Conservation (phyloP, 805 yeast species). For the Grigorovia transvaalensis region DNA sequence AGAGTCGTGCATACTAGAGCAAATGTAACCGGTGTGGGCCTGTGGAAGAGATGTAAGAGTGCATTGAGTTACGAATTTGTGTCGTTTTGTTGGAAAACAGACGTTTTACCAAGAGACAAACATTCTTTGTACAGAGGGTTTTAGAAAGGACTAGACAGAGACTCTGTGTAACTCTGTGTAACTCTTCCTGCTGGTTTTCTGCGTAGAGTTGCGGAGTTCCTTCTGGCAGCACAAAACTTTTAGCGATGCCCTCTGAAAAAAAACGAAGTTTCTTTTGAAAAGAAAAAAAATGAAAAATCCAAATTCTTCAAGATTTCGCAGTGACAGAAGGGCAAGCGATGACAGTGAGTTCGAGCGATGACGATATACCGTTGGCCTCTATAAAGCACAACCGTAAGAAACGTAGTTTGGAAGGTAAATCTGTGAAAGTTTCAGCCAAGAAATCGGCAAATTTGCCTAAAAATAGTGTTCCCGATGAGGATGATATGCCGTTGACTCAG, state of each 20-base stretch:
- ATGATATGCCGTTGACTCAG: constrained; percentile 1
- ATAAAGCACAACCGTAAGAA: neutral
- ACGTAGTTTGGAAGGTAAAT: neutral
- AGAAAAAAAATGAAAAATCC: neutral
- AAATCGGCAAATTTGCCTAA: neutral
- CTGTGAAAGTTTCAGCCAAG: neutral
- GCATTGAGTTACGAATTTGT: no score
- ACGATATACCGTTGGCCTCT: neutral
- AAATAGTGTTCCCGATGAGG: neutral
- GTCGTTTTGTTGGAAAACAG: no score
- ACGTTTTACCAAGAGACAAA: no score
- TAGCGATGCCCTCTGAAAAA: no score
- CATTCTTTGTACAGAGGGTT: no score
- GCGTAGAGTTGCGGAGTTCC: no score
- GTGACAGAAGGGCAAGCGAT: neutral
- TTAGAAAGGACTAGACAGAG: no score
- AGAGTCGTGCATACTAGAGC: neutral
- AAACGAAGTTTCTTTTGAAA: neutral
- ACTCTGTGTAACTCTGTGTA: no score
- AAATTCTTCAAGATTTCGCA: neutral
- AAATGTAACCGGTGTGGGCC: no score
- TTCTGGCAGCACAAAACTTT: no score
- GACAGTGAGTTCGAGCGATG: neutral
- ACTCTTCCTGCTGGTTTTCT: no score
- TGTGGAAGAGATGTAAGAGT: no score